phyloP scores from a whole-genome alignment of 768 basidiomycete species.

The Tephrocybe sp. region DNA sequence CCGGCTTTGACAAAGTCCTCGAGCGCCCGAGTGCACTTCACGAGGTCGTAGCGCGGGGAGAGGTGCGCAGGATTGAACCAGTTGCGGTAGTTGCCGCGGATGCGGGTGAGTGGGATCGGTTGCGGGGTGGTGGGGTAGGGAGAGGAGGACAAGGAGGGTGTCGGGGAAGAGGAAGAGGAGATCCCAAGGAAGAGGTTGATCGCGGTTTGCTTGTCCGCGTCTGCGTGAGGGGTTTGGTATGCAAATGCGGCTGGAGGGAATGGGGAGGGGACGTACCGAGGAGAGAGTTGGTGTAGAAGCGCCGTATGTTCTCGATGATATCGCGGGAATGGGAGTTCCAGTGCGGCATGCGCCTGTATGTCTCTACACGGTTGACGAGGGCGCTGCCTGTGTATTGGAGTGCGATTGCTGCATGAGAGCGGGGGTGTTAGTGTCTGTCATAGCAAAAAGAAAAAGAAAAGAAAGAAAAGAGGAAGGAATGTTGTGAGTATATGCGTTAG shows the following conservation, averaged over 20 bases:
- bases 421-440: background rate
- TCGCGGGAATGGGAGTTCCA: constrained; percentile 98
- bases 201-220: constrained; percentile 95
- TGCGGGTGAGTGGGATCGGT: constrained; percentile 31
- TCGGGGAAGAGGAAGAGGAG: too few species aligned
- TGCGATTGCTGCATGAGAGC: constrained; percentile 67
- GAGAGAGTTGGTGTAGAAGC: constrained; percentile 94
- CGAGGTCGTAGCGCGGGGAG: constrained; percentile 61
- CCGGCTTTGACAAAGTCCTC: constrained; percentile 51
- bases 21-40: constrained; percentile 65
- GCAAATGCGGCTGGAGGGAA: background rate
- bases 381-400: constrained; percentile 97
- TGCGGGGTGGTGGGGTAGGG: too few species aligned
- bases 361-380: constrained; percentile 94
- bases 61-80: constrained; percentile 84
- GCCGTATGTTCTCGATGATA: constrained; percentile 91
- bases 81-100: constrained; percentile 73
- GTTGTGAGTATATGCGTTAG: too few species aligned
- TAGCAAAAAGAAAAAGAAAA: background rate
- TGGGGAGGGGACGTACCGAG: constrained; percentile 53
- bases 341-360: constrained; percentile 91
- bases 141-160: too few species aligned
- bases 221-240: constrained; percentile 35
- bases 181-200: constrained; percentile 97
- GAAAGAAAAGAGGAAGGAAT: background rate